Percentiles rank a stretch among this genome's conserved stretches.
Conservation (phyloP, 2,329 filamentous ascomycete species). For the Fusarium chuoi region DNA sequence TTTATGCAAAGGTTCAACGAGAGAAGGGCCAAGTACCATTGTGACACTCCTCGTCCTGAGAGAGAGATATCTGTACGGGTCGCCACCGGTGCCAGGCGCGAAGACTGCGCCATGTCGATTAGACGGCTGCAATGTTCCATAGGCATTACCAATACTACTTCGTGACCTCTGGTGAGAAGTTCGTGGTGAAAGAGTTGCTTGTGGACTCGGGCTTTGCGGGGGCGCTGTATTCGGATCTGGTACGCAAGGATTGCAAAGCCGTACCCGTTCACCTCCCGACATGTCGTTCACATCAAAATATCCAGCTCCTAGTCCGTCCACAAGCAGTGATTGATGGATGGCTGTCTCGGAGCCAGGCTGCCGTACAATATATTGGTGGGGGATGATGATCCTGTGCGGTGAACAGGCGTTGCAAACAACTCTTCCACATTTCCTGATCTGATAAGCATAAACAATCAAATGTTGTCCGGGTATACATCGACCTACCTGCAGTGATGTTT, state of each 20-base stretch:
- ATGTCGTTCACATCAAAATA: slow-evolving; percentile 58
- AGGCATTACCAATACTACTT: slow-evolving; percentile 54
- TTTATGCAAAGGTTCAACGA: not conserved
- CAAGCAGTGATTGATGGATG: slow-evolving; percentile 50
- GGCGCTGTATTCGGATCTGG: slow-evolving; percentile 70
- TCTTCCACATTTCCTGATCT: slow-evolving; percentile 83
- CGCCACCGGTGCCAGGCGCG: slow-evolving; percentile 46
- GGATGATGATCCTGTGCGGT: slow-evolving; percentile 94
- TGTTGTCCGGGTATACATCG: not conserved
- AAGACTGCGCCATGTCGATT: slow-evolving; percentile 53
- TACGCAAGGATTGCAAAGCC: slow-evolving; percentile 71
- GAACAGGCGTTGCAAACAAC: slow-evolving; percentile 93
- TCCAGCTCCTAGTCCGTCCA: slow-evolving; percentile 53
- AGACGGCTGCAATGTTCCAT: slow-evolving; percentile 43
- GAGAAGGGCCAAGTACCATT: slow-evolving; percentile 54
- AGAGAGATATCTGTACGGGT: slow-evolving; percentile 50
- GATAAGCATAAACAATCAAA: slow-evolving; percentile 21
- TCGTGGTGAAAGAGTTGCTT: slow-evolving; percentile 49
- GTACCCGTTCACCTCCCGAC: slow-evolving; percentile 66
- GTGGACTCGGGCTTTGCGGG: slow-evolving; percentile 56
- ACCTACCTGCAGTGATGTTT: slow-evolving; percentile 91
- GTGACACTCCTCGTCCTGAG: slow-evolving; percentile 59
- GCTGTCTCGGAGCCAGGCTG: slow-evolving; percentile 65
- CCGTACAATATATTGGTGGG: slow-evolving; percentile 90
- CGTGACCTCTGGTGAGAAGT: slow-evolving; percentile 57